phyloP scores from a whole-genome alignment of 495 filamentous ascomycete genomes.

The Daldinia loculata region DNA sequence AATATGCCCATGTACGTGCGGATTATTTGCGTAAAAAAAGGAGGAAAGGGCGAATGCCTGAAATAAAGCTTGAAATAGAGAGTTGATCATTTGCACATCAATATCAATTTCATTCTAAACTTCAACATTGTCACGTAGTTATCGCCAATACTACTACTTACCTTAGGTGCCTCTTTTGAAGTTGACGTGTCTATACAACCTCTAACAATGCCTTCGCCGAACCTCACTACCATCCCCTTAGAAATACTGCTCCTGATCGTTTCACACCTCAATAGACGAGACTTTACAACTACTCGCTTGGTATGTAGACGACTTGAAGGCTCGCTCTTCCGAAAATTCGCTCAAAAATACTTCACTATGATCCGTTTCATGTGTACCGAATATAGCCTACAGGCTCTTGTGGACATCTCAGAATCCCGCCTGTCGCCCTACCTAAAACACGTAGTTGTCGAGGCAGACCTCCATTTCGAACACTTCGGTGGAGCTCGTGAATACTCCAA shows the following conservation, averaged over 20 bases:
- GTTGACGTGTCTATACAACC: background rate
- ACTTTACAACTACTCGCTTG: slow-evolving; percentile 52
- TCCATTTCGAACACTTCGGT: background rate
- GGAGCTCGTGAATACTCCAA: too few relatives aligned
- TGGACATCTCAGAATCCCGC: slow-evolving; percentile 58
- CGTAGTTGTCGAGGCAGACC: slow-evolving; percentile 55
- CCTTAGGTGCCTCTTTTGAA: background rate
- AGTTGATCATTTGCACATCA: too few relatives aligned
- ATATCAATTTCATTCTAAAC: too few relatives aligned
- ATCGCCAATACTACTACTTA: too few relatives aligned
- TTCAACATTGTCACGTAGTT: too few relatives aligned
- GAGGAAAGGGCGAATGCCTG: too few relatives aligned
- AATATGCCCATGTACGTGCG: too few relatives aligned
- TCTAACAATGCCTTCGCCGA: slow-evolving; percentile 11
- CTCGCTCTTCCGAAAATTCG: slow-evolving; percentile 53
- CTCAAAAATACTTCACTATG: slow-evolving; percentile 60
- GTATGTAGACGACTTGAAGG: slow-evolving; percentile 56
- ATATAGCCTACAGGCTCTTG: slow-evolving; percentile 55
- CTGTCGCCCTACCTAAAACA: slow-evolving; percentile 53
- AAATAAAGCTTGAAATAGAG: too few relatives aligned
- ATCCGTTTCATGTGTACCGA: slow-evolving; percentile 60
- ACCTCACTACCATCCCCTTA: slow-evolving; percentile 44
- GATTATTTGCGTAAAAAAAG: too few relatives aligned
- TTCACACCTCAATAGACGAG: slow-evolving; percentile 46
- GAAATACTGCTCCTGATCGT: slow-evolving; percentile 53